These are phyloP conservation scores for Cutaneotrichosporon sp. DNA, from an alignment of 1,284 basidiomycete genomes.

Conservation along the genomic window DNA sequence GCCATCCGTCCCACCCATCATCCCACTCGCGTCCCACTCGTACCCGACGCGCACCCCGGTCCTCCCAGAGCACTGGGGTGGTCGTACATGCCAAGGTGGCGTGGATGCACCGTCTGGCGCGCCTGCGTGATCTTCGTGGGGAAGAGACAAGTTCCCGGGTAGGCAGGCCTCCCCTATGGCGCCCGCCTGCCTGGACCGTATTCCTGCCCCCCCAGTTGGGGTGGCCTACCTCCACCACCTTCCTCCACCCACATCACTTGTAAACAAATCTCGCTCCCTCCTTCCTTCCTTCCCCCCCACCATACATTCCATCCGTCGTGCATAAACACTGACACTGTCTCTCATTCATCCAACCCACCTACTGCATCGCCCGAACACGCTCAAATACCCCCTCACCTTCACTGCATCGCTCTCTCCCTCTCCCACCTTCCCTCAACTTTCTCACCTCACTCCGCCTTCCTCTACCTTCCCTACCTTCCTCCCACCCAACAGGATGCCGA, in stretches of 20 bases:
- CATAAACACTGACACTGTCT: constrained; percentile 2
- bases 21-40: background rate
- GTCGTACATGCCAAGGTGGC: background rate
- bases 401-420: background rate
- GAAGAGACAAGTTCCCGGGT: background rate
- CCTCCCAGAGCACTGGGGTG: background rate
- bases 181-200: constrained; percentile 1
- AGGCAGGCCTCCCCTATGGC: background rate
- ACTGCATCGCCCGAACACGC: background rate
- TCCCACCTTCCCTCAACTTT: background rate
- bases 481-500: constrained; percentile 58
- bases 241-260: constrained; percentile 5
- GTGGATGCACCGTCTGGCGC: constrained; percentile 4
- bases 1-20: background rate
- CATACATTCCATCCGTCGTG: background rate
- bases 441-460: too few relatives aligned
- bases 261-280: background rate
- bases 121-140: background rate
- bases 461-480: background rate
- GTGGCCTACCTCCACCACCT: constrained; percentile 8
- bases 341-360: background rate
- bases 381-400: background rate
- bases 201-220: constrained; percentile 4
- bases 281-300: background rate
- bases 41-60: background rate